phyloP scores from a whole-genome alignment of 805 yeast genomes.

The Sugiyamaella qingdaonensis region DNA sequence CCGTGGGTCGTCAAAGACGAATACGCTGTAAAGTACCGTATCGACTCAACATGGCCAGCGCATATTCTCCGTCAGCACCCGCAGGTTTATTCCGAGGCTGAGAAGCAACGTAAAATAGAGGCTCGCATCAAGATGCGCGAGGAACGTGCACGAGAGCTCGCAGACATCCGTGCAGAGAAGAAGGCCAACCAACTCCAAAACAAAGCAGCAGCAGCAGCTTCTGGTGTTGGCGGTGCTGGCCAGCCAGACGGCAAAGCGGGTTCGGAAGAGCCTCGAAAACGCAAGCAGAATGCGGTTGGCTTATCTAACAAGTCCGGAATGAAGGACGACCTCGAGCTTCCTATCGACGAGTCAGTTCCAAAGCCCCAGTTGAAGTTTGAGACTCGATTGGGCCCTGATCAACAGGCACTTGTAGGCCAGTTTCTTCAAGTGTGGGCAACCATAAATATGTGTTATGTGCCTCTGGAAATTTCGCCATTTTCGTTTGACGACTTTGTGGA shows the following conservation, averaged over 20 bases:
- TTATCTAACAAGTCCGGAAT: not conserved
- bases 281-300: not conserved
- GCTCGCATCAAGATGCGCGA: conserved; percentile 3
- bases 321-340: conserved; percentile 4
- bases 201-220: not conserved
- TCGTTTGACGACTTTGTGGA: conserved; percentile 75
- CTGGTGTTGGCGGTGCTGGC: not conserved
- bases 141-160: conserved; percentile 9
- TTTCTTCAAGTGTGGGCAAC: conserved; percentile 68
- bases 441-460: conserved; percentile 61
- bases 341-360: not conserved
- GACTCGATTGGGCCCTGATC: conserved; percentile 4
- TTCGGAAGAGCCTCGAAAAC: conserved; percentile 1
- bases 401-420: conserved; percentile 21
- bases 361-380: conserved; percentile 14
- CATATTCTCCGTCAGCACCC: conserved; percentile 4
- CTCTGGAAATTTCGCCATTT: conserved; percentile 63
- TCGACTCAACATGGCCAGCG: conserved; percentile 31
- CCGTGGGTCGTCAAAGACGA: conserved; percentile 91
- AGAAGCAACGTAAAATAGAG: not conserved
- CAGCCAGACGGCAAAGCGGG: not conserved
- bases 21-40: conserved; percentile 65
- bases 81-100: not conserved
- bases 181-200: conserved; percentile 3
- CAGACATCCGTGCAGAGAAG: conserved; percentile 11